Percentiles rank a stretch among this genome's conserved stretches.
These are phyloP conservation scores for Aspergillus homomorphus DNA, from an alignment of 495 filamentous ascomycete species.

Conservation along the genomic window DNA sequence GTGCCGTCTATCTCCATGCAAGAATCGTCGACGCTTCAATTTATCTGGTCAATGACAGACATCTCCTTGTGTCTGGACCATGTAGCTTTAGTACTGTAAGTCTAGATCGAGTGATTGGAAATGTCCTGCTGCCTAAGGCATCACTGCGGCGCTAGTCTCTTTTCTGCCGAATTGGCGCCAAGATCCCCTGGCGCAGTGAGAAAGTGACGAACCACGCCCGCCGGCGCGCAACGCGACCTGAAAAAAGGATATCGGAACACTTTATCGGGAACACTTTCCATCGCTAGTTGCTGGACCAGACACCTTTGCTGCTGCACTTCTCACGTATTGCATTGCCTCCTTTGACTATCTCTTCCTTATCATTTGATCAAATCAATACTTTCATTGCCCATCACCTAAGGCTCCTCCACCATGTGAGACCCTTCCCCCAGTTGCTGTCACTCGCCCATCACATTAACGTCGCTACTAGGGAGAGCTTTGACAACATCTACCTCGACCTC, in stretches of 20 bases:
- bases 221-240: conserved; percentile 36
- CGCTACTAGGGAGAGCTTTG: conserved; percentile 76
- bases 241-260: conserved; percentile 18
- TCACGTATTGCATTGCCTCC: neutral
- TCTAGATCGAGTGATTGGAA: too few species aligned
- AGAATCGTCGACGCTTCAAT: too few species aligned
- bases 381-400: conserved; percentile 8
- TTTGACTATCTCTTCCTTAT: neutral
- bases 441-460: conserved; percentile 23
- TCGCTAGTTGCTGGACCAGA: conserved; percentile 2
- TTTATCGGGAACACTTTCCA: conserved; percentile 3
- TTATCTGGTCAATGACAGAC: too few species aligned
- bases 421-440: conserved; percentile 2
- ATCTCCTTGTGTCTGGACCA: too few species aligned
- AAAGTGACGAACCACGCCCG: neutral
- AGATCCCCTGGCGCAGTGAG: conserved; percentile 18
- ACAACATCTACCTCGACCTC: conserved; percentile 92
- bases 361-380: neutral
- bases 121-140: conserved; percentile 4
- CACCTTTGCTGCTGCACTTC: neutral
- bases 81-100: neutral
- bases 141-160: neutral
- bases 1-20: too few species aligned
- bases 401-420: conserved; percentile 44
- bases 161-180: conserved; percentile 7